Evolutionary conservation across 2,329 filamentous ascomycete species (phyloP), one percentile per base, ranked within the genome.

Genomic region (Claviceps pazoutovae): DNA sequence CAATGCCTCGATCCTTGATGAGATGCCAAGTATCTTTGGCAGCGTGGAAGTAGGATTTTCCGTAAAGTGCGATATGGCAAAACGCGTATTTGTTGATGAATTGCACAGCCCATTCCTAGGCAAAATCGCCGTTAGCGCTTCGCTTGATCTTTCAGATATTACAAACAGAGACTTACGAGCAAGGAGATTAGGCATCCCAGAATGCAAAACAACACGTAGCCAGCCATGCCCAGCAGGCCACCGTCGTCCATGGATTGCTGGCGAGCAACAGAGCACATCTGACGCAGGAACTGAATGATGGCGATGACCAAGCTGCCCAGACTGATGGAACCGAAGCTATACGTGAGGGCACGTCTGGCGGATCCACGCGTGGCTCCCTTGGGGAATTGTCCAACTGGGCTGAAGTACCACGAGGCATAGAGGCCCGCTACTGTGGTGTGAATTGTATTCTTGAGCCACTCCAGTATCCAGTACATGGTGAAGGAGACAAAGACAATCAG

Each of bases 371-470:
- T 96, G 0, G 88, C 83, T 11, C 82, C 82, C 56, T 78, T 82
- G 34, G 90, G 88, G 61, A 88, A 85, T 44, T 81, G 78, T 16
- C 37, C 37, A 53, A 74, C 69, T 0, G 79, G 68, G 56, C 79
- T 84, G 65, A 95, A 96, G 71, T 95, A 97, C 91, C 91, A 97
- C 0, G 85, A 84, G 1, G 88, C 90, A 60, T 95, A 96, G 0
- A 95, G 83, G 0, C 91, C 90, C 0, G 88, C 86, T 53, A 95
- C 85, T 23, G 82, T 89, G 2, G 84, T 85, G 64, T 97, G 89
- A 46, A 95, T 87, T 0, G 87, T 89, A 68, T 95, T 95, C 72
- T 96, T 96, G 59, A 96, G 71, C 77, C 86, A 91, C 65, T 97
- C 91, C 1, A 86, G 84, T 57, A 95, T 83, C 91, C 91, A 97